A percentile compares a stretch with the other conserved stretches of the same genome.
These are phyloP conservation scores for Fusarium anthophilum DNA, from an alignment of 2,329 filamentous ascomycete species.

Conservation along the genomic window DNA sequence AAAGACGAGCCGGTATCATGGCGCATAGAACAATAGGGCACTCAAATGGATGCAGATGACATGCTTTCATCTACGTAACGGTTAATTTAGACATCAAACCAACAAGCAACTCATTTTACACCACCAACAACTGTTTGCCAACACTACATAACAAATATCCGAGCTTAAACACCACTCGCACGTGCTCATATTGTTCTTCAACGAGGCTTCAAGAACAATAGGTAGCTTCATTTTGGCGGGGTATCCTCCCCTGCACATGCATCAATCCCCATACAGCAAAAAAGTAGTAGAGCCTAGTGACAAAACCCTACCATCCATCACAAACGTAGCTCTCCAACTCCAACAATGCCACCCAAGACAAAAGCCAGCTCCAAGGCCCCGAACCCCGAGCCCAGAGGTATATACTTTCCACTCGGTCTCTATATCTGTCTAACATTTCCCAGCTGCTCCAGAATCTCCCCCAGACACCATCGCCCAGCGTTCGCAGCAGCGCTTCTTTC, in stretches of 20 bases:
- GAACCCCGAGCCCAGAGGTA: slow-evolving; percentile 35
- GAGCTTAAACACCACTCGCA: neutral
- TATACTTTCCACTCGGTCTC: neutral
- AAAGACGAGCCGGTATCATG: neutral
- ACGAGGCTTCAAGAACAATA: slow-evolving; percentile 30
- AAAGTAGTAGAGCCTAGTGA: slow-evolving; percentile 32
- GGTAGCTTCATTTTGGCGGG: slow-evolving; percentile 41
- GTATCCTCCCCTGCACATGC: slow-evolving; percentile 21
- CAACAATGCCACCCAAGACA: slow-evolving; percentile 50
- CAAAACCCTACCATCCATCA: slow-evolving; percentile 43
- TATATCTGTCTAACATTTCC: neutral
- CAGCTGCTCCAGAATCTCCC: slow-evolving; percentile 45
- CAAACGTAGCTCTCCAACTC: slow-evolving; percentile 33
- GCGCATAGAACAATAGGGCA: slow-evolving; percentile 8
- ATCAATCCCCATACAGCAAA: slow-evolving; percentile 30
- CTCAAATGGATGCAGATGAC: neutral
- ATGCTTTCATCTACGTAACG: neutral
- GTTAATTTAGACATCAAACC: neutral
- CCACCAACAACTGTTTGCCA: slow-evolving; percentile 1
- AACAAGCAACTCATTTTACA: neutral
- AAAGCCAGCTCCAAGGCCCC: slow-evolving; percentile 49
- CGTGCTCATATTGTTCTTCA: slow-evolving; percentile 28
- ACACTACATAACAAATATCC: neutral
- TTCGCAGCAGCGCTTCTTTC: slow-evolving; percentile 57
- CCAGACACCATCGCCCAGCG: slow-evolving; percentile 60